Evolutionary conservation across 176 grass and related monocot species (phyloP).

Genomic region (Carex kokanica): DNA sequence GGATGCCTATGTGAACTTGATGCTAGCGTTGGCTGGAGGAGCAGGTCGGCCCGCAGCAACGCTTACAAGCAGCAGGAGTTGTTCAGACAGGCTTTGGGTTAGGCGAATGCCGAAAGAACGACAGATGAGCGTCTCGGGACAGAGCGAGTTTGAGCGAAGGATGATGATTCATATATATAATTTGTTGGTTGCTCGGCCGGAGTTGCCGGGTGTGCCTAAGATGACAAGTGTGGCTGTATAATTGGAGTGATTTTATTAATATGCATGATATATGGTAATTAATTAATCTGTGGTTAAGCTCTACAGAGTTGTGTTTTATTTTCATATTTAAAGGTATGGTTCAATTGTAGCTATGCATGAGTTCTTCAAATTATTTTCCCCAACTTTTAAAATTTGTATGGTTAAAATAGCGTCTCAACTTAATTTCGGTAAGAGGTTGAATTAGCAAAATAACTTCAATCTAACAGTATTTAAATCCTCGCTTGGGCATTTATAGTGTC

Average conservation of each 20-base stretch:
- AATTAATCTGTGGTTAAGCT: neutral
- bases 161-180: slow-evolving; percentile 60
- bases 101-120: slow-evolving; percentile 39
- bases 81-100: slow-evolving; percentile 19
- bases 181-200: slow-evolving; percentile 36
- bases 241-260: neutral
- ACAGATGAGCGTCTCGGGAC: neutral
- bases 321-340: too few species aligned
- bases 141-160: slow-evolving; percentile 43
- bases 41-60: slow-evolving; percentile 16
- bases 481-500: too few species aligned
- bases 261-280: too few species aligned
- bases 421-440: too few species aligned
- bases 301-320: neutral
- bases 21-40: slow-evolving; percentile 38
- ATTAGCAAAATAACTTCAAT: too few species aligned
- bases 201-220: slow-evolving; percentile 32
- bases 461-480: too few species aligned
- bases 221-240: neutral
- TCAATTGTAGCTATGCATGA: too few species aligned
- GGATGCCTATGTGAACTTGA: slow-evolving; percentile 50
- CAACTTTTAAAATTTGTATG: too few species aligned
- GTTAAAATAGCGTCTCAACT: too few species aligned
- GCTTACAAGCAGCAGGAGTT: slow-evolving; percentile 25
- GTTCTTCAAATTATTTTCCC: too few species aligned